Base-by-base conservation (phyloP, 2,329 filamentous ascomycete species). In the Emergomyces orientalis region DNA sequence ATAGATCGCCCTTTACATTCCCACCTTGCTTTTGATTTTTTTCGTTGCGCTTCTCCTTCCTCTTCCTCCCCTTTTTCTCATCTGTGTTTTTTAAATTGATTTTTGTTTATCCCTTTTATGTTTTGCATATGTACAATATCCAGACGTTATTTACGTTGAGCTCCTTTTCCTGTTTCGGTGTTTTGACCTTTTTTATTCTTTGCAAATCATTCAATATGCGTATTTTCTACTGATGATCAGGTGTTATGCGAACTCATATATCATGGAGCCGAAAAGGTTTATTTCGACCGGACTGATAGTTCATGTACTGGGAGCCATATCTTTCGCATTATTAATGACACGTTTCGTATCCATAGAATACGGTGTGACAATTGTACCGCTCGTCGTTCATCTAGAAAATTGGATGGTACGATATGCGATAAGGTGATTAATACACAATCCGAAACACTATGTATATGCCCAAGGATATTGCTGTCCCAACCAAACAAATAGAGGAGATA, bases 71-170 rank as follows among this genome's bases (percentile, higher is more conserved):
- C 37, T 59, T 59, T 5, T 30, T 8, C 55, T 8, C 22, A 19
- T 2, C 37, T 39, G 9, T 30, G n/a, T 2, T 45, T 45, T 17
- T 39, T 52, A 5, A 19, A 25, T 51, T 34, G 45, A 3, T 52
- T 52, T 39, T 25, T 14, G 27, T 30, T 27, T 27, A 14, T 27
- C 5, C n/a, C 11, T 17, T 37, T 52, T 3, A 5, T 52, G 45
- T 52, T 32, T 11, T 60, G 45, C 43, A 41, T 60, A 39, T 51
- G 59, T 60, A 60, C 45, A 52, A 60, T 60, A 60, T 60, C 47
- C 59, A 51, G 45, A 14, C 47, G 25, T 45, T 22, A 59, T 59
- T 41, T 54, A 60, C 19, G 32, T 41, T 41, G 54, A 41, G 54
- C 37, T 39, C 8, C n/a, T 52, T 60, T 37, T 51, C 19, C 14